Evolutionary conservation across 495 filamentous ascomycete species (phyloP).

Genomic region (Echria macrotheca): DNA sequence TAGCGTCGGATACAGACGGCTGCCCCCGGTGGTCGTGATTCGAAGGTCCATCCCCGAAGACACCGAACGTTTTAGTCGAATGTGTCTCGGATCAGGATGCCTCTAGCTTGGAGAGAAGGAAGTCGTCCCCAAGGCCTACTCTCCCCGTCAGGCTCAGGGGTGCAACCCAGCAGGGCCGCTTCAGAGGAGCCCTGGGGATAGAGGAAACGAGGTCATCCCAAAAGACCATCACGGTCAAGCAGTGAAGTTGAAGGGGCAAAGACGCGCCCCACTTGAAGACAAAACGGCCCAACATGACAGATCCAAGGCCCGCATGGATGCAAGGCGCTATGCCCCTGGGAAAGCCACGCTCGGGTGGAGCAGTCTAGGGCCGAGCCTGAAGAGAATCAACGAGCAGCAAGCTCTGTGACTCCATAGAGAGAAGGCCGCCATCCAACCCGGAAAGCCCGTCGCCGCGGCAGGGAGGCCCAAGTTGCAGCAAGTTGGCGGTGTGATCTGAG

Average conservation of each 20-base stretch:
- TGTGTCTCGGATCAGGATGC: no score
- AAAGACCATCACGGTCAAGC: neutral
- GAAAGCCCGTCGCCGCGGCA: conserved; percentile 9
- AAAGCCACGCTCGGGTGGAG: neutral
- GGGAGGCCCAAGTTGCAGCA: conserved; percentile 13
- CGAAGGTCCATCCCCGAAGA: no score
- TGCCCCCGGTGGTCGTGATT: no score
- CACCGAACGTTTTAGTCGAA: no score
- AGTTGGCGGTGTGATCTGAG: conserved; percentile 27
- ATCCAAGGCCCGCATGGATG: neutral
- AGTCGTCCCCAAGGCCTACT: no score
- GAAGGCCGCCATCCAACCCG: conserved; percentile 3
- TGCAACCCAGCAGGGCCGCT: no score
- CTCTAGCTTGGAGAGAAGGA: no score
- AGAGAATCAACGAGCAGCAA: conserved; percentile 2
- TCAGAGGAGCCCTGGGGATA: no score
- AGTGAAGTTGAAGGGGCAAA: neutral
- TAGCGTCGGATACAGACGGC: no score
- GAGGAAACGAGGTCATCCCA: neutral
- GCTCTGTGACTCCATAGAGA: conserved; percentile 3
- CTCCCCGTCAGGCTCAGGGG: no score
- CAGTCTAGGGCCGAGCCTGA: neutral
- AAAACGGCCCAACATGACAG: neutral
- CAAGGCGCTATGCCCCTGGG: neutral
- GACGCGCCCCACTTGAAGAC: neutral